Conservation (phyloP, 768 basidiomycete species). For the Basidioascus undulatus region DNA sequence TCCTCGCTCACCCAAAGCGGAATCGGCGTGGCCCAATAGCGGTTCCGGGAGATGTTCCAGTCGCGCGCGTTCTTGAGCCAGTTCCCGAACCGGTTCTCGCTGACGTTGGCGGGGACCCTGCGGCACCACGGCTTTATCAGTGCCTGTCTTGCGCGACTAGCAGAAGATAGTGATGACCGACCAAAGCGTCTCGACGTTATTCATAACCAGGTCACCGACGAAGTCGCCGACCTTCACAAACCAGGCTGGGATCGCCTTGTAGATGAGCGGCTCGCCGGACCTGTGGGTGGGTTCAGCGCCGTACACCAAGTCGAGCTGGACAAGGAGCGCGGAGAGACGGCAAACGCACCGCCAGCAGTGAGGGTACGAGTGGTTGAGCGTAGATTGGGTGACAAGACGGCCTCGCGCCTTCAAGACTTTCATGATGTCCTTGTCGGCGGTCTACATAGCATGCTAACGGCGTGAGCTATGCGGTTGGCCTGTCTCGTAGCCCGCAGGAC, state of each 20-base stretch:
- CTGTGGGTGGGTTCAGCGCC: constrained; percentile 21
- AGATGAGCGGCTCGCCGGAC: constrained; percentile 82
- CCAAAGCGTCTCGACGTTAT: constrained; percentile 83
- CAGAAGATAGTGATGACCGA: constrained; percentile 20
- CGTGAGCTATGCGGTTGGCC: background rate
- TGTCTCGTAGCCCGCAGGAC: background rate
- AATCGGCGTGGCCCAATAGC: constrained; percentile 97
- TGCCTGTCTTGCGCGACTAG: background rate
- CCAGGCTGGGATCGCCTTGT: constrained; percentile 90
- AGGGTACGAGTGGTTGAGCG: constrained; percentile 73
- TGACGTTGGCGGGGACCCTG: constrained; percentile 77
- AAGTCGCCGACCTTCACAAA: constrained; percentile 73
- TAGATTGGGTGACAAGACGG: constrained; percentile 65
- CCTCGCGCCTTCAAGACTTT: constrained; percentile 69
- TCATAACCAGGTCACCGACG: constrained; percentile 61
- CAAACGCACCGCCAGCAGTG: constrained; percentile 76
- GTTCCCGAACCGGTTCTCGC: constrained; percentile 81
- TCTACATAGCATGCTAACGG: constrained; percentile 23
- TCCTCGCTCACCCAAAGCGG: constrained; percentile 93
- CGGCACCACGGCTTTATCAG: no score
- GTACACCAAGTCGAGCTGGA: constrained; percentile 1
- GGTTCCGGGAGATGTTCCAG: constrained; percentile 96
- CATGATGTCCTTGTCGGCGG: constrained; percentile 83
- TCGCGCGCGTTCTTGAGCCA: constrained; percentile 97
- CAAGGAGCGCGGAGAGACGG: background rate